phyloP scores from a whole-genome alignment of 2,329 filamentous ascomycete species.

The Geoglossum cookeanum region DNA sequence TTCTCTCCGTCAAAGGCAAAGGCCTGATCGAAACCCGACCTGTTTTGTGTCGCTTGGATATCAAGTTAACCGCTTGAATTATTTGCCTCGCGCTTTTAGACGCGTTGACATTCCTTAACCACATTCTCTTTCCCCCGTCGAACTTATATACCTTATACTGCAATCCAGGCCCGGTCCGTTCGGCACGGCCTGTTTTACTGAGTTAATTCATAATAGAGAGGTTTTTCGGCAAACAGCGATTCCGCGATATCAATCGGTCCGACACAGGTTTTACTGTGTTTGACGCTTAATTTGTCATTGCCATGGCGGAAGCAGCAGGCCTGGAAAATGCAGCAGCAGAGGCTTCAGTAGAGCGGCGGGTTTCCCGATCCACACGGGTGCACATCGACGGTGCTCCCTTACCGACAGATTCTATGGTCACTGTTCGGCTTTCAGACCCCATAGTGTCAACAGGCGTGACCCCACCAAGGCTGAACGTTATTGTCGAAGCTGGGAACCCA shows the following conservation, averaged over 20 bases:
- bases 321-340: neutral
- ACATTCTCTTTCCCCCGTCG: too few species aligned
- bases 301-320: neutral
- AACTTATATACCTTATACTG: too few species aligned
- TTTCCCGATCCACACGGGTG: neutral
- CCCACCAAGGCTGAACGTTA: neutral
- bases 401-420: slow-evolving; percentile 10
- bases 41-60: too few species aligned
- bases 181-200: neutral
- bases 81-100: too few species aligned
- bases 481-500: neutral
- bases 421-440: slow-evolving; percentile 9
- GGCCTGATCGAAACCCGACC: too few species aligned
- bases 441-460: neutral
- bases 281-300: neutral
- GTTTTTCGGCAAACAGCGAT: neutral
- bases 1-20: too few species aligned
- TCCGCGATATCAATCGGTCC: neutral
- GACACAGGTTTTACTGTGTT: neutral
- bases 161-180: neutral
- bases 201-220: neutral
- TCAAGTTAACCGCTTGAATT: too few species aligned
- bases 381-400: neutral
- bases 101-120: too few species aligned
- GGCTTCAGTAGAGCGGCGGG: neutral